Evolutionary conservation across 2,329 filamentous ascomycete species (phyloP).

Genomic region (Calonectria naviculata): DNA sequence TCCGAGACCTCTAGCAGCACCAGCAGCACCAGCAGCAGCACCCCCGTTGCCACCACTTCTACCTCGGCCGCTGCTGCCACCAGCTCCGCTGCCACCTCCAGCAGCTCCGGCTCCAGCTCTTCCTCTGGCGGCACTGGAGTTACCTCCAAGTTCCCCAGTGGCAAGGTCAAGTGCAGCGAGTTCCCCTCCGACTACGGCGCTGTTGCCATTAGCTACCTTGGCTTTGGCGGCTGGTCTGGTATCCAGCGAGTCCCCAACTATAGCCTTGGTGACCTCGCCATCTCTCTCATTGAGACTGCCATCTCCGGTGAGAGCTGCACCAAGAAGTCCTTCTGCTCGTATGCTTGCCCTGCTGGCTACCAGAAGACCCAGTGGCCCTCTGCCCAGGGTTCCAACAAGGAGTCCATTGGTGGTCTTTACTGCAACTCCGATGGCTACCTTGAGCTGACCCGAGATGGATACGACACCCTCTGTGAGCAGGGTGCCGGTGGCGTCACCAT

Average conservation of each 20-base stretch:
- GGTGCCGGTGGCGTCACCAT: constrained; percentile 79
- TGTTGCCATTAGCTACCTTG: constrained; percentile 74
- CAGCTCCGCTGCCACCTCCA: constrained; percentile 31
- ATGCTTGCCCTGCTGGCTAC: constrained; percentile 91
- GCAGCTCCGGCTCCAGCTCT: constrained; percentile 37
- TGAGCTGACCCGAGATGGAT: constrained; percentile 76
- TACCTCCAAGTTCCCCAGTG: constrained; percentile 78
- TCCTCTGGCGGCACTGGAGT: constrained; percentile 61
- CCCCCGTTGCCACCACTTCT: constrained; percentile 38
- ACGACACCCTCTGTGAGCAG: constrained; percentile 77
- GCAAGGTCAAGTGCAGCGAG: constrained; percentile 73
- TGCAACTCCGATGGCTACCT: constrained; percentile 82
- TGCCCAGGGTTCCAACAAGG: constrained; percentile 79
- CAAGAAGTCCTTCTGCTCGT: constrained; percentile 83
- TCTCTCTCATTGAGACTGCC: constrained; percentile 74
- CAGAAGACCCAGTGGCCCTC: constrained; percentile 92
- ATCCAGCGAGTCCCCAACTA: constrained; percentile 74
- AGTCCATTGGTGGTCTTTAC: constrained; percentile 89
- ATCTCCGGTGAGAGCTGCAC: constrained; percentile 70
- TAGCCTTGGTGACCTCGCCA: constrained; percentile 55
- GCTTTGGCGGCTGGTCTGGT: constrained; percentile 81
- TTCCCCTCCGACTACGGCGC: constrained; percentile 90
- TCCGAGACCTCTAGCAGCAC: constrained; percentile 51
- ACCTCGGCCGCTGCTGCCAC: constrained; percentile 38
- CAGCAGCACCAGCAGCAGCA: constrained; percentile 45